phyloP scores from a whole-genome alignment of 768 basidiomycete species.

The Pulveroboletus sp. region DNA sequence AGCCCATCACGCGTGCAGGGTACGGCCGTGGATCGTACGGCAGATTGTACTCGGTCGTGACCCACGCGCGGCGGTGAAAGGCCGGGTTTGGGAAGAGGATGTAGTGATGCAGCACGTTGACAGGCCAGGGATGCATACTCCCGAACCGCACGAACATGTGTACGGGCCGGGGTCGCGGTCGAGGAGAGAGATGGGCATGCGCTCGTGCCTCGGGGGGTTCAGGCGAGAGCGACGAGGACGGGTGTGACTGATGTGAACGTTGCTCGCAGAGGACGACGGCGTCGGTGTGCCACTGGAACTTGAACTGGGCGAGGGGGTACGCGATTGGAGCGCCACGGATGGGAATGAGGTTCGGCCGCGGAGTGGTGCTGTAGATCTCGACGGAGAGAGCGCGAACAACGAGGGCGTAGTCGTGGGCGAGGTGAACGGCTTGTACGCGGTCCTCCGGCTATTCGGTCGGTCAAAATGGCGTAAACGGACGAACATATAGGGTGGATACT shows the following conservation, averaged over 20 bases:
- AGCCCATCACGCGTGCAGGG: constrained; percentile 39
- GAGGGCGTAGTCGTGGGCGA: constrained; percentile 43
- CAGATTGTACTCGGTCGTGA: constrained; percentile 33
- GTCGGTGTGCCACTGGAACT: constrained; percentile 59
- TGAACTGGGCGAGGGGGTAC: constrained; percentile 43
- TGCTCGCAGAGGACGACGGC: constrained; percentile 40
- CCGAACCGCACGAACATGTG: constrained; percentile 58
- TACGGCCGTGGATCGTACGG: constrained; percentile 43
- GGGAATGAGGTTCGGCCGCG: constrained; percentile 19
- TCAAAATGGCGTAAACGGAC: fast-evolving
- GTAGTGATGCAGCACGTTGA: constrained; percentile 66
- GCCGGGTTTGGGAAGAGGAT: constrained; percentile 43
- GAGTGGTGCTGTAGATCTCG: constrained; percentile 40
- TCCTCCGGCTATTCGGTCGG: constrained; percentile 31
- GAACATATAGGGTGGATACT: too few species aligned
- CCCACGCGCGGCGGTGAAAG: constrained; percentile 20
- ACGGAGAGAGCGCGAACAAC: constrained; percentile 40
- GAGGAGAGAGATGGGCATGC: too few species aligned
- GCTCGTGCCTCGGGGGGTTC: too few species aligned
- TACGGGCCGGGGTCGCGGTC: too few species aligned
- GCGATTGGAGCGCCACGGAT: constrained; percentile 24
- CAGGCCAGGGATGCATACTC: constrained; percentile 61
- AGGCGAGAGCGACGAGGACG: constrained; percentile 15
- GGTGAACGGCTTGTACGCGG: constrained; percentile 38
- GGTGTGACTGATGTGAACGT: not conserved